Base-by-base conservation (phyloP, 2,329 filamentous ascomycete species). In the Epichloe festucae region DNA sequence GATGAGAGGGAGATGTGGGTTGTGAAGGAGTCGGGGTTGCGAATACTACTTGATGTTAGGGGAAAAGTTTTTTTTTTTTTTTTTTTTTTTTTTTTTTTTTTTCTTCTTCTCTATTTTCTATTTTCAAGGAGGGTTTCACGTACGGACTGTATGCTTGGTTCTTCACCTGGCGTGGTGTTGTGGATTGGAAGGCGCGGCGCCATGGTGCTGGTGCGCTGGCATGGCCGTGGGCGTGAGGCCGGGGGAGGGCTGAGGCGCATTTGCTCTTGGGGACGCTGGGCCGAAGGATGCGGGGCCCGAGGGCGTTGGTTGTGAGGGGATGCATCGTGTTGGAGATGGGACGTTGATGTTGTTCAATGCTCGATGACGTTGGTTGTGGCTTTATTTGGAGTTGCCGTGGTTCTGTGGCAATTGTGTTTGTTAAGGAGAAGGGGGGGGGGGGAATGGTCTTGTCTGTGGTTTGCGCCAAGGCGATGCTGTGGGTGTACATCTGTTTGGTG, bases 1-100 rank as follows among this genome's bases (percentile, higher is more conserved):
- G 74, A 72, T 3, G 75, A 77, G 49, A 79, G 67, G n/a, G 75
- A 69, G 52, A 78, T 70, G 64, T 79, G 76, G 17, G 73, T 77
- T 60, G 73, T 64, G 62, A 82, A 74, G 55, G 78, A 73, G 58
- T 75, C 70, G 45, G 72, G 68, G 47, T 72, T 72, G 55, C 77
- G 78, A 58, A 81, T 73, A 39, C 79, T 82, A 15, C 3, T 23
- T 38, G 6, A 15, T 15, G 34, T 21, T 19, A n/a, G 10, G 31
- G 17, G 34, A 21, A 1, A 3, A 17, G 17, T 3, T 23, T 14
- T 8, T 31, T 2, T 31, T 10, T 14, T 8, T 31, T 2, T 31
- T 10, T 1, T 21, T 23, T 14, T 8, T 31, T 2, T 31, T 10
- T 11, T 27, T 14, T 1, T n/a, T 3, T 1, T 10, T 14, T 2